Evolutionary conservation across 768 basidiomycete genomes (phyloP).

Genomic region (Lentinus tigrinus): DNA sequence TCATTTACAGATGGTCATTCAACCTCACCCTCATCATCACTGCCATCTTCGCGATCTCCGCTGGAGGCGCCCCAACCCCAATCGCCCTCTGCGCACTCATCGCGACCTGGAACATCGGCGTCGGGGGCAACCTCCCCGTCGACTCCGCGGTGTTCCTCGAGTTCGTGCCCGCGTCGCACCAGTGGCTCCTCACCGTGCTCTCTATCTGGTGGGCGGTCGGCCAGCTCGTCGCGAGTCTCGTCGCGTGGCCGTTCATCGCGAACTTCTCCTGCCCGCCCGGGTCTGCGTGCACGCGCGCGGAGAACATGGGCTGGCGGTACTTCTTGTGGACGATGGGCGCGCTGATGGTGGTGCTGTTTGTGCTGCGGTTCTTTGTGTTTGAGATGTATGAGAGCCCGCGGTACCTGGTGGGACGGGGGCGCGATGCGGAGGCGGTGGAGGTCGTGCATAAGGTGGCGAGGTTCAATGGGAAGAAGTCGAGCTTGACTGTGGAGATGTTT

Average conservation of each 20-base stretch:
- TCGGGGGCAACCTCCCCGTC: conserved; percentile 73
- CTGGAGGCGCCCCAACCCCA: conserved; percentile 58
- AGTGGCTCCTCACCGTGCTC: conserved; percentile 71
- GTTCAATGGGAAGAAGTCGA: conserved; percentile 52
- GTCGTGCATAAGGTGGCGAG: conserved; percentile 61
- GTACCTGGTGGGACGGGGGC: conserved; percentile 68
- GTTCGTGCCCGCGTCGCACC: conserved; percentile 69
- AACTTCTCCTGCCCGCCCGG: conserved; percentile 58
- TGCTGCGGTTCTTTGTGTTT: conserved; percentile 66
- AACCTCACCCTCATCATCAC: conserved; percentile 70
- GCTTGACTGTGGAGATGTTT: conserved; percentile 55
- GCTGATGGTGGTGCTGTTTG: conserved; percentile 61
- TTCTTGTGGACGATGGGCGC: conserved; percentile 71
- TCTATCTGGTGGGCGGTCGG: conserved; percentile 83
- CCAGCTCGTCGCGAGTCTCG: conserved; percentile 59
- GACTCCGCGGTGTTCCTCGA: conserved; percentile 78
- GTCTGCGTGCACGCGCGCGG: conserved; percentile 41
- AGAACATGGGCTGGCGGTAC: conserved; percentile 76
- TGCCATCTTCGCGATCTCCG: conserved; percentile 60
- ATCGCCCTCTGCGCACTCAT: conserved; percentile 50
- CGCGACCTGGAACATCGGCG: conserved; percentile 63
- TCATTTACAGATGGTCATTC: conserved; percentile 50
- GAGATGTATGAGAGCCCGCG: conserved; percentile 68
- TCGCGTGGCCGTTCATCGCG: conserved; percentile 72
- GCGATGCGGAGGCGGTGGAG: conserved; percentile 61